These are phyloP conservation scores for Xylariaceae sp. DNA, from an alignment of 2,329 filamentous ascomycete genomes.

Conservation along the genomic window DNA sequence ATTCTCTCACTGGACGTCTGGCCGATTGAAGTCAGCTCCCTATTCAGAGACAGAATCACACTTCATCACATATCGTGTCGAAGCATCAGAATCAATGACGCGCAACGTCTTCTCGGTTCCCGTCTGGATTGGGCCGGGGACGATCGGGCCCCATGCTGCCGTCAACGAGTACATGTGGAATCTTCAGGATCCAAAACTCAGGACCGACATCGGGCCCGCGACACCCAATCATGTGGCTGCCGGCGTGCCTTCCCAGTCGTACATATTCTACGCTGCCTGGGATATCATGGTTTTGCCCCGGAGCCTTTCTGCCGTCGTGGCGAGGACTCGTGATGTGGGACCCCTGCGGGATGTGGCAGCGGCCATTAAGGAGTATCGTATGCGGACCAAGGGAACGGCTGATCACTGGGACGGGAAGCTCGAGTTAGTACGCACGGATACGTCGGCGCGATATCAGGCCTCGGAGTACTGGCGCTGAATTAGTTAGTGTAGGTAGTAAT, in stretches of 20 bases:
- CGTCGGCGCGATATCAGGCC: conserved; percentile 21
- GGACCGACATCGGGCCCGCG: conserved; percentile 39
- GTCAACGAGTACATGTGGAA: conserved; percentile 46
- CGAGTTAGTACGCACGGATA: conserved; percentile 25
- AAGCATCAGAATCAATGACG: conserved; percentile 28
- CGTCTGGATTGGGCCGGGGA: conserved; percentile 46
- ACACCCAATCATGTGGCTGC: conserved; percentile 46
- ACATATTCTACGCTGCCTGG: conserved; percentile 50
- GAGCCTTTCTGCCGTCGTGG: conserved; percentile 13
- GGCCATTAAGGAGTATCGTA: conserved; percentile 31
- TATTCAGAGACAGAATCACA: conserved; percentile 28
- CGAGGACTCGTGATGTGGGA: conserved; percentile 3
- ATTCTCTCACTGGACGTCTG: conserved; percentile 27
- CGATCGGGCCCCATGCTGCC: conserved; percentile 33
- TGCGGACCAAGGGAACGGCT: conserved; percentile 24
- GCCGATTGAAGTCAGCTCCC: conserved; percentile 26
- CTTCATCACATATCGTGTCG: conserved; percentile 26
- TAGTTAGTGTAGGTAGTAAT: background rate
- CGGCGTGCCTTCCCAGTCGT: conserved; percentile 42
- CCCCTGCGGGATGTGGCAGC: conserved; percentile 28
- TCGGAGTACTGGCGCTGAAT: conserved; percentile 25
- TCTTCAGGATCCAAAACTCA: conserved; percentile 35
- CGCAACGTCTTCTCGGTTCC: conserved; percentile 30
- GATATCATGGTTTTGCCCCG: conserved; percentile 41
- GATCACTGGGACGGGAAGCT: conserved; percentile 31